Evolutionary conservation across 2,329 filamentous ascomycete genomes (phyloP), one percentile per base, ranked within the genome.

Genomic region (Nemania sp.): DNA sequence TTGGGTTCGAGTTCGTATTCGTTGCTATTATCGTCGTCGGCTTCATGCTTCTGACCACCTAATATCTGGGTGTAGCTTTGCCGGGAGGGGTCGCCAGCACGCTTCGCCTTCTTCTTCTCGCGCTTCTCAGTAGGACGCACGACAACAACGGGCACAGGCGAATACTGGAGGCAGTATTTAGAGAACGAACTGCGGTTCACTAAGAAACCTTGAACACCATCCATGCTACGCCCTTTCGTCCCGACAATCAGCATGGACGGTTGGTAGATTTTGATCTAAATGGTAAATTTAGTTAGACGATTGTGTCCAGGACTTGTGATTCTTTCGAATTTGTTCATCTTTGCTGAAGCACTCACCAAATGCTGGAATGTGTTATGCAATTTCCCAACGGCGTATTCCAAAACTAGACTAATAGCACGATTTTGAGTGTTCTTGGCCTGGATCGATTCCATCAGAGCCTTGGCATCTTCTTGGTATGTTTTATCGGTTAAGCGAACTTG

Each of bases 101-200:
- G 90, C 83, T 97, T 97, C 67, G 88, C 87, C 81, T 96, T 97
- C 82, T 97, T 97, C 81, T 96, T 96, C 77, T 93, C 88, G 22
- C 94, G 91, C 82, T 97, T 97, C 69, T 92, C 92, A 35, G 91
- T 92, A 41, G 94, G 94, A 3, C 94, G 89, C 10, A 97, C 94
- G 35, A 98, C 94, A 32, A 97, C 94, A 7, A 97, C 94, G 0
- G 94, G 94, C 1, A 98, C 93, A 0, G 94, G 94, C 1, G 93
- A 97, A 78, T 97, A 94, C 77, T 98, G 94, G 13, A 97, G 86
- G 76, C 94, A 97, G 81, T 97, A 98, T 78, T 97, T 97, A 27
- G 93, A 97, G 52, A 97, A 94, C 0, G 92, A 96, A 71, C 93
- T 96, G 51, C 86, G 82, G 35, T 86, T 87, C 56, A 93, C 93